phyloP scores from a whole-genome alignment of 768 basidiomycete species.

The Cystobasidium onofrii region DNA sequence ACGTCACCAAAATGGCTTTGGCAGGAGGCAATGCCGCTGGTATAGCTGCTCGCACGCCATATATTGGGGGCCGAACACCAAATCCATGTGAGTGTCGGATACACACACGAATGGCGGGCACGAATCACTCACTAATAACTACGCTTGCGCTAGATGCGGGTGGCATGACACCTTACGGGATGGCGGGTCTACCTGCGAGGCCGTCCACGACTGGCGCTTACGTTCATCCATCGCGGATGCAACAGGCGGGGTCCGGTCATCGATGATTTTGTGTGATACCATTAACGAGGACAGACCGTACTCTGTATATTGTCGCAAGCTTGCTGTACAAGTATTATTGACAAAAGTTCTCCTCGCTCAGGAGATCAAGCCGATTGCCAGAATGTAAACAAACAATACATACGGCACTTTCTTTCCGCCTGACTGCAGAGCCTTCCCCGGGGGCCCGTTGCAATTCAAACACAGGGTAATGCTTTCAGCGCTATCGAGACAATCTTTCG shows the following conservation, averaged over 20 bases:
- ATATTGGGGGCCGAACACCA: conserved; percentile 51
- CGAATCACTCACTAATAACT: neutral
- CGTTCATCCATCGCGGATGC: conserved; percentile 8
- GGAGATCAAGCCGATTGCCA: too few species aligned
- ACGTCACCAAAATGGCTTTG: conserved; percentile 56
- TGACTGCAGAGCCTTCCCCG: too few species aligned
- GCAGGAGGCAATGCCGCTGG: conserved; percentile 49
- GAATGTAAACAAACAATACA: too few species aligned
- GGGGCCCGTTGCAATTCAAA: too few species aligned
- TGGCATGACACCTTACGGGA: conserved; percentile 39
- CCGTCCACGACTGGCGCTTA: neutral
- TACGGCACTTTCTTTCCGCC: too few species aligned
- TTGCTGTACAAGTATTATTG: neutral
- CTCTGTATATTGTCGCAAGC: too few species aligned
- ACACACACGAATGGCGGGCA: too few species aligned
- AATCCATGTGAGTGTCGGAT: neutral
- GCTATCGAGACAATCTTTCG: too few species aligned
- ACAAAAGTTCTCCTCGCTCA: neutral
- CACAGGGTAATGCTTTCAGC: too few species aligned
- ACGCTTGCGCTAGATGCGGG: neutral
- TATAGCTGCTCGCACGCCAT: conserved; percentile 68
- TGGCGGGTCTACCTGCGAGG: neutral
- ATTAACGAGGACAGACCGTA: too few species aligned
- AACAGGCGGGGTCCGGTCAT: conserved; percentile 17
- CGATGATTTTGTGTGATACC: neutral